These are phyloP conservation scores for Magnolia sinica DNA, from an alignment of 164 flowering plant species.

Conservation along the genomic window DNA sequence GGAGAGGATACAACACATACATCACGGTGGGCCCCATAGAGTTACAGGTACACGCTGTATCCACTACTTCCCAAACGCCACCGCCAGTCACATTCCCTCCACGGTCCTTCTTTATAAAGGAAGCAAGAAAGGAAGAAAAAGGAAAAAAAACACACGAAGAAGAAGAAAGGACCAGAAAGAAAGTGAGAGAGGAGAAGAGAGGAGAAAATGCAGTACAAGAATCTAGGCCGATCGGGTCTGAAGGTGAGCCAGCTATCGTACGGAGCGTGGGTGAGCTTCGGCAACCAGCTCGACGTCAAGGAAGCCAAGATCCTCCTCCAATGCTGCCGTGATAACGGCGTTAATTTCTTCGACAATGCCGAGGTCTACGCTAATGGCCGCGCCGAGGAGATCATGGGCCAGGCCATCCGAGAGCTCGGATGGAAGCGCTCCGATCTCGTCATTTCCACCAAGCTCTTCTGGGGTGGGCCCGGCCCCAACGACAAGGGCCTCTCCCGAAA, in stretches of 20 bases:
- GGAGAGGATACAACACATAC: too few species aligned
- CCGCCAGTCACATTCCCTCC: too few species aligned
- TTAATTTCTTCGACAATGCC: conserved; percentile 99
- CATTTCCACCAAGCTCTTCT: conserved; percentile 95
- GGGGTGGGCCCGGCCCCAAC: conserved; percentile 95
- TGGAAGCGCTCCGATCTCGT: conserved; percentile 95
- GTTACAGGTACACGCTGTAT: too few species aligned
- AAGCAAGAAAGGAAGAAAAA: too few species aligned
- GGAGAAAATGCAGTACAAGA: conserved; percentile 82
- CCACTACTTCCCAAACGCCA: too few species aligned
- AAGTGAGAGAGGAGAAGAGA: background rate
- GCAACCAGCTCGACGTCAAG: conserved; percentile 95
- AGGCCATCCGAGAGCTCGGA: conserved; percentile 91
- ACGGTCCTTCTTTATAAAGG: too few species aligned
- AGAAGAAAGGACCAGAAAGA: background rate
- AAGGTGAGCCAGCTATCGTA: conserved; percentile 93
- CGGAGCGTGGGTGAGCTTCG: conserved; percentile 99
- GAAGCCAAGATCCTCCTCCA: conserved; percentile 90
- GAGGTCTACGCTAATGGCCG: conserved; percentile 99
- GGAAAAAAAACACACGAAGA: background rate
- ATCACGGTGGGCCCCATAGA: too few species aligned
- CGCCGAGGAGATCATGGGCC: conserved; percentile 99
- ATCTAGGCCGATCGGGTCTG: conserved; percentile 83
- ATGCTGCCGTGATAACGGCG: conserved; percentile 91
- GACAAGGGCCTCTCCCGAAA: conserved; percentile 90